phyloP scores from a whole-genome alignment of 768 basidiomycete genomes.

The Kondoa malvinella region DNA sequence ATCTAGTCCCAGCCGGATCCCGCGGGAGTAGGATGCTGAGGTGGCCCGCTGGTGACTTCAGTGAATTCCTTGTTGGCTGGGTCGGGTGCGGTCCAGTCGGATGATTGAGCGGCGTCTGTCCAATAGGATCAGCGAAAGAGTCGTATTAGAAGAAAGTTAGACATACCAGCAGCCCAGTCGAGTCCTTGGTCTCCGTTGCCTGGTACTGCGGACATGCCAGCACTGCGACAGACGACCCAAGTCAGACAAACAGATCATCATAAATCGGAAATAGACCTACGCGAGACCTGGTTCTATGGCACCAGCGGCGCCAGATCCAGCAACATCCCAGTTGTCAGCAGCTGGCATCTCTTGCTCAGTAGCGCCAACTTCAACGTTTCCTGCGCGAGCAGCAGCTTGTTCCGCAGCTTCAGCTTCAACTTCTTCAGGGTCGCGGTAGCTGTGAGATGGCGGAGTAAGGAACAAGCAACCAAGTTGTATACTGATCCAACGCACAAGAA shows the following conservation, averaged over 20 bases:
- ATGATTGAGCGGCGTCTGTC: slow-evolving; percentile 3
- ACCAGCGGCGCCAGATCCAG: slow-evolving; percentile 16
- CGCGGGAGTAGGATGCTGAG: background rate
- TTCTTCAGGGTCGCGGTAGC: slow-evolving; percentile 99
- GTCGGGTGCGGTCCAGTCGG: slow-evolving; percentile 18
- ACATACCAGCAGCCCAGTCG: slow-evolving; percentile 19
- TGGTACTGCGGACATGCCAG: slow-evolving; percentile 8
- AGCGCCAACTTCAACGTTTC: slow-evolving; percentile 39
- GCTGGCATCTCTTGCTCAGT: slow-evolving; percentile 33
- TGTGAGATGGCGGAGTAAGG: slow-evolving; percentile 26
- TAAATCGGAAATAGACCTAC: background rate
- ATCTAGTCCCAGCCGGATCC: background rate
- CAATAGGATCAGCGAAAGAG: too few species aligned
- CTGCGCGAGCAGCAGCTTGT: slow-evolving; percentile 57
- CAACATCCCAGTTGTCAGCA: slow-evolving; percentile 33
- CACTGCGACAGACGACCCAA: slow-evolving; percentile 4
- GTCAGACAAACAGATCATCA: background rate
- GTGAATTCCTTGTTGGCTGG: background rate
- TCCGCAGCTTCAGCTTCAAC: slow-evolving; percentile 72
- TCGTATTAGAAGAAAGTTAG: too few species aligned
- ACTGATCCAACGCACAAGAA: slow-evolving; percentile 22
- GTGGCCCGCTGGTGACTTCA: background rate
- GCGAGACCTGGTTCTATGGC: slow-evolving; percentile 4
- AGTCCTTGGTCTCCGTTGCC: slow-evolving; percentile 14
- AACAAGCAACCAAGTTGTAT: background rate